Base-by-base conservation (phyloP, 768 basidiomycete genomes). In the Suillus luteus region DNA sequence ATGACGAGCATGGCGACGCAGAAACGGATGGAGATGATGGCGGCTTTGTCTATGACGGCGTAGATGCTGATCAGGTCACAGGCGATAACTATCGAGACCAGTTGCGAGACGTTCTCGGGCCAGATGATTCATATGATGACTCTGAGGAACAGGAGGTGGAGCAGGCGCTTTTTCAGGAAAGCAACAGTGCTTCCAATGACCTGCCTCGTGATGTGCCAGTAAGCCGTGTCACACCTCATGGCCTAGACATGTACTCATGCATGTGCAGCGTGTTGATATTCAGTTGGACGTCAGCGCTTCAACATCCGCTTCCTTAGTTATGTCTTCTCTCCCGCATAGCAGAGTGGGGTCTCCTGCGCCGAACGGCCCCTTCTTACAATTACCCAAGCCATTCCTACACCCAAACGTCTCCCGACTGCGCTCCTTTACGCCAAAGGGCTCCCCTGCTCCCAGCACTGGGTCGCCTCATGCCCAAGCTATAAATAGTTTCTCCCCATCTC, bases 401-500 rank as follows among this genome's bases (percentile, higher is more conserved):
- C 89, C 90, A 4, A 84, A 81, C n/a, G 83, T 92, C 7, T 94
- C 92, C 35, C 84, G 92, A n/a, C 83, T 92, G 48, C 90, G 92
- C 49, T 92, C 93, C 14, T 82, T 82, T 69, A 81, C 83, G 7
- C 85, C 87, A 14, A 82, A 80, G 31, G 74, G 80, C 5, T 74
- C 79, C 33, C 80, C 82, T 31, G 69, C 72, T 15, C 70, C 78
- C 19, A 81, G 83, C 17, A 75, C 81, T 62, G 72, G 77, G 37
- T 74, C 76, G 51, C 81, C 83, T 17, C 69, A 80, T 24, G 80
- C 83, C 0, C 80, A 82, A 51, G 61, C 77, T 22, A 76, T 79
- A 62, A 77, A 80, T 55, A 82, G 76, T 10, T 68, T 77, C 27
- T 86, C 86, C 6, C 85, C 87, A 14, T 79, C 85, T 2, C 81